Base-by-base conservation (phyloP, 768 basidiomycete species). In the Roridomyces roridus region DNA sequence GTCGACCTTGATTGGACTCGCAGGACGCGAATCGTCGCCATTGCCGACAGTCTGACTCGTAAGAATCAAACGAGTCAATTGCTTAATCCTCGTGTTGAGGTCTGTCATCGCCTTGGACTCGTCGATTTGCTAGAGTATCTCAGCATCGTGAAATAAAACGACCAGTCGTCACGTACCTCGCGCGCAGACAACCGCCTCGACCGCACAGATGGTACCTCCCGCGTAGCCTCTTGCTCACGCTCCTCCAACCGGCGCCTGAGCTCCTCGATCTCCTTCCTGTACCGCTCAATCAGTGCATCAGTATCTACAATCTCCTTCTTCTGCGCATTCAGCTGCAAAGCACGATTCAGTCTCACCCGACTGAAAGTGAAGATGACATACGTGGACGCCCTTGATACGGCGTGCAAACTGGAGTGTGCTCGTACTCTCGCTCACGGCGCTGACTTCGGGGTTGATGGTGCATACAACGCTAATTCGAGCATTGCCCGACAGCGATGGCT, bases 391-490 rank as follows among this genome's bases (percentile, higher is more conserved):
- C 81, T 96, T 96, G 65, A 96, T 89, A 41, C 95, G 81, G 62
- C 89, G 89, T 3, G 96, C 96, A 67, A 99, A 98, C 36, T 88
- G 84, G 18, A 98, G 77, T 0, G 96, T 99, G 60, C 89, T 94
- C 48, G 87, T 87, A 7, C 88, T 92, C 75, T 98, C 96, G 8
- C 85, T 78, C 6, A 96, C 79, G 17, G 94, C 94, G 43, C 77
- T 73, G 2, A 79, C 70, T 46, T 95, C 92, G 0, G 96, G 94
- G 66, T 96, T 96, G 68, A 98, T 84, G 0, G 96, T 98, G 71
- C 96, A 97, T 48, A 98, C 89, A 15, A 99, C 96, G 37, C 92
- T 94, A 49, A 99, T 96, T 8, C 94, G 87, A 20, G 96, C 96
- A 69, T 98, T 94, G 1, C 96, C 96, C 0, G 94, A 91, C 1